Evolutionary conservation across 352 stramenopile genomes (phyloP), one percentile per base, ranked within the genome.

Genomic region (Phytophthora uliginosa): DNA sequence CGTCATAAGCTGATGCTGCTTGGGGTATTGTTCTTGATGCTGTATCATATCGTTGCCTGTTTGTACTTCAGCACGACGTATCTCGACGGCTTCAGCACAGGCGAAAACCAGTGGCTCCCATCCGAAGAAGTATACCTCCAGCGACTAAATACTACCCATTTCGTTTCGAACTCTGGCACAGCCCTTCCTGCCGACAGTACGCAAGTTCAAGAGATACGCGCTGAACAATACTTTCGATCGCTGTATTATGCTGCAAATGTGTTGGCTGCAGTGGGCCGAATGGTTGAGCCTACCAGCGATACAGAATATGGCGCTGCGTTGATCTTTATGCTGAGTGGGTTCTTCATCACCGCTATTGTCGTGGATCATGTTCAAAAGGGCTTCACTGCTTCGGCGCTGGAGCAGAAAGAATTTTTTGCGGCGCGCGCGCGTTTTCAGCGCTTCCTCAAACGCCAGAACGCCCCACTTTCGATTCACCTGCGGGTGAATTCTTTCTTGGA

Each of bases 341-440:
- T 92, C 58, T 69, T 91, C 22, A 87, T 92, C 58, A 90, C 84
- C 0, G 84, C 85, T 0, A 74, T 90, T 26, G 84, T 92, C 17
- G 84, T 92, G n/a, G 85, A 91, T 68, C 81, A 91, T 34, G 85
- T 92, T 0, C 83, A 91, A 56, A 88, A 92, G 60, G 62, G 78
- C 8, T 90, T 91, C 53, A 92, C 85, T 0, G 81, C 85, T 22
- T 92, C 85, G 0, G 85, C 85, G 54, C 77, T 90, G 10, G 85
- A 92, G 31, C 69, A 92, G 33, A 92, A 91, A 55, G 85, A 91
- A 45, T 91, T 92, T 63, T 88, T 92, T 7, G 81, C 83, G 10
- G 84, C 75, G 4, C 81, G 79, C 3, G 69, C 83, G 48, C 75
- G 81, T 17, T 88, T 92, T 33, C 82, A 90, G 51, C 81, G 84